Conservation (phyloP, 306 rosid species). For the Lotus japonicus region DNA sequence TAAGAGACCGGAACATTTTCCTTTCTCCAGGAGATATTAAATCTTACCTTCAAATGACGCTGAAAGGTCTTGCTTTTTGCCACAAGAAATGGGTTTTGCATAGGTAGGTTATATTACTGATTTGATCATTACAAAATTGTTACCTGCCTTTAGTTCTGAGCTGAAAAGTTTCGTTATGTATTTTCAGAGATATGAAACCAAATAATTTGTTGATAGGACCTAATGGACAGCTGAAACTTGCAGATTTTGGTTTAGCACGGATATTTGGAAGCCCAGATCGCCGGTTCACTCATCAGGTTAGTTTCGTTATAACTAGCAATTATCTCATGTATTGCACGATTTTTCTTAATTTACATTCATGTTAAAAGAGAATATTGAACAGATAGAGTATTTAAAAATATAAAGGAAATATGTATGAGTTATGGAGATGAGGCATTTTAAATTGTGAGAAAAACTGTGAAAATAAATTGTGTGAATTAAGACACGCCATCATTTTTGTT, state of each 20-base stretch:
- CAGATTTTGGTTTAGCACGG: slow-evolving; percentile 90
- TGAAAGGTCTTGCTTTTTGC: slow-evolving; percentile 75
- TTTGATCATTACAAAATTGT: neutral
- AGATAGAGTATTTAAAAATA: too few species aligned
- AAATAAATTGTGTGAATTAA: too few species aligned
- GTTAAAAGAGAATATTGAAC: too few species aligned
- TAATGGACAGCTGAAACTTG: slow-evolving; percentile 83
- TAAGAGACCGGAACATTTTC: slow-evolving; percentile 81
- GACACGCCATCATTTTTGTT: too few species aligned
- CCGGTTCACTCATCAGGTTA: slow-evolving; percentile 84
- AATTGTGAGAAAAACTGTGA: too few species aligned
- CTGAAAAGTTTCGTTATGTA: slow-evolving; percentile 14
- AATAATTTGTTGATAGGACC: slow-evolving; percentile 86
- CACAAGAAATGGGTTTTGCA: slow-evolving; percentile 90
- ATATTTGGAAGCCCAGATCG: slow-evolving; percentile 90
- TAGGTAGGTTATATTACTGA: slow-evolving; percentile 36
- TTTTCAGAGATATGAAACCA: slow-evolving; percentile 87
- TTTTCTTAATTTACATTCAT: too few species aligned
- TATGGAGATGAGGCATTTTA: too few species aligned
- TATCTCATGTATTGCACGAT: too few species aligned
- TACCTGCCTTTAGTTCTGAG: slow-evolving; percentile 11
- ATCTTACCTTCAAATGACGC: slow-evolving; percentile 82
- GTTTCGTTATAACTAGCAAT: slow-evolving; percentile 14
- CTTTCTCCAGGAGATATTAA: slow-evolving; percentile 89
- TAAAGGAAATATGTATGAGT: too few species aligned